Base-by-base conservation (phyloP, 2,329 filamentous ascomycete species). In the Pseudocercospora musae region DNA sequence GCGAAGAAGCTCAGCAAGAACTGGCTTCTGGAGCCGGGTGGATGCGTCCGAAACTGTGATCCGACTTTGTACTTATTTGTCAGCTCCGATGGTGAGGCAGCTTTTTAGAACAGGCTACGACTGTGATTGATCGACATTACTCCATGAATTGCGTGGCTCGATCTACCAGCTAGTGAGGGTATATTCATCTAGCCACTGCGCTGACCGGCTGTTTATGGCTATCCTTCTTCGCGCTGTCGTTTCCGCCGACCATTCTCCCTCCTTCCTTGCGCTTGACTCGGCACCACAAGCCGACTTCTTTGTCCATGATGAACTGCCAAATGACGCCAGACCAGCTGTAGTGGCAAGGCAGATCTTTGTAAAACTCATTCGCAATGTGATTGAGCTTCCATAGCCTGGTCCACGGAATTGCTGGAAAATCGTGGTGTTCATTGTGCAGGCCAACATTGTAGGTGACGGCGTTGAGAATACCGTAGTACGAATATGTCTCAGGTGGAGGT, bases 361-460 rank as follows among this genome's bases (percentile, higher is more conserved):
- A 99, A 75, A 97, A 99, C 78, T 98, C 95, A 67, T 84, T 84
- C 0, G 95, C 95, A 60, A 96, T 90, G 66, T 86, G 79, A 73
- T 93, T 87, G 58, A 99, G 81, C 73, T 83, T 83, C 59, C 88
- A 90, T 42, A 99, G 84, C 31, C 89, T 84, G 9, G 92, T 97
- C 95, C 95, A 99, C 0, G 95, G 94, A 52, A 99, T 86, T 53
- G 95, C 95, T 10, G 95, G 95, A 79, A 99, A 99, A 78, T 99
- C 95, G 77, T 99, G 95, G 78, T 99, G 95, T 82, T 99, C 95
- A 76, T 99, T 99, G 82, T 99, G 95, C 73, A 97, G 81, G 58
- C 95, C 95, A 50, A 99, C 95, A 71, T 99, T 99, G 83, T 98
- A 99, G 0, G 93, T 96, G 55, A 99, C 79, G 71, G 92, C 79